Evolutionary conservation across 2,329 filamentous ascomycete species (phyloP).

Genomic region (Pleurostoma richardsiae): DNA sequence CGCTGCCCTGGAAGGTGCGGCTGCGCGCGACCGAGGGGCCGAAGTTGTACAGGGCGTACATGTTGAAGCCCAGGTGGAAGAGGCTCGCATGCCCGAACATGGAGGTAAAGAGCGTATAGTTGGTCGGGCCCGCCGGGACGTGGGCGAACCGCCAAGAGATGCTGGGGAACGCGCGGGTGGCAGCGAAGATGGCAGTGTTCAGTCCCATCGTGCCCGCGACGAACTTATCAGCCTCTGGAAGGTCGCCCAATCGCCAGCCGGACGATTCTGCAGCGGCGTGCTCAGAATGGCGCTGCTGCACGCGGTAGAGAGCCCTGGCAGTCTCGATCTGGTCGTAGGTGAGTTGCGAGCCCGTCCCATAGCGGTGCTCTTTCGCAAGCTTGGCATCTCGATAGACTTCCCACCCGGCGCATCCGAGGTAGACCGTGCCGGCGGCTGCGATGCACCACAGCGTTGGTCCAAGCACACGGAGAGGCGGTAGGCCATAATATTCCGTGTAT

Average conservation of each 20-base stretch:
- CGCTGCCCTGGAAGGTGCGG: constrained; percentile 11
- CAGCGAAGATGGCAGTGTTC: constrained; percentile 11
- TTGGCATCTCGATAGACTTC: constrained; percentile 4
- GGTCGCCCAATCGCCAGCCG: too few relatives aligned
- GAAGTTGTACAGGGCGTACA: constrained; percentile 18
- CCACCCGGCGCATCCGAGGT: constrained; percentile 5
- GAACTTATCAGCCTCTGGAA: too few relatives aligned
- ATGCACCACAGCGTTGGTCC: constrained; percentile 13
- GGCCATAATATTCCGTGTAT: too few relatives aligned
- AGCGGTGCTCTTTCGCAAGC: constrained; percentile 1
- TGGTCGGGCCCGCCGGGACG: constrained; percentile 6
- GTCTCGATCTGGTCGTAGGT: constrained; percentile 8
- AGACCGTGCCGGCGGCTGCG: constrained; percentile 8
- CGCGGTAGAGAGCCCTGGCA: neutral
- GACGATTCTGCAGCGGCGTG: too few relatives aligned
- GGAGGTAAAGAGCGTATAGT: constrained; percentile 14
- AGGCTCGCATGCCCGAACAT: constrained; percentile 20
- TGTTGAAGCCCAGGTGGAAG: constrained; percentile 20
- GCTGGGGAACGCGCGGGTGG: constrained; percentile 3
- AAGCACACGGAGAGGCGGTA: constrained; percentile 10
- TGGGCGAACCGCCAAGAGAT: constrained; percentile 9
- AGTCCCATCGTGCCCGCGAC: constrained; percentile 8
- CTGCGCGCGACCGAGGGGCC: constrained; percentile 13
- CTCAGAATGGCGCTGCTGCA: too few relatives aligned
- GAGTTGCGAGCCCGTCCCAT: neutral